Evolutionary conservation across 2,329 filamentous ascomycete species (phyloP).

Genomic region (Piedraia hortae): DNA sequence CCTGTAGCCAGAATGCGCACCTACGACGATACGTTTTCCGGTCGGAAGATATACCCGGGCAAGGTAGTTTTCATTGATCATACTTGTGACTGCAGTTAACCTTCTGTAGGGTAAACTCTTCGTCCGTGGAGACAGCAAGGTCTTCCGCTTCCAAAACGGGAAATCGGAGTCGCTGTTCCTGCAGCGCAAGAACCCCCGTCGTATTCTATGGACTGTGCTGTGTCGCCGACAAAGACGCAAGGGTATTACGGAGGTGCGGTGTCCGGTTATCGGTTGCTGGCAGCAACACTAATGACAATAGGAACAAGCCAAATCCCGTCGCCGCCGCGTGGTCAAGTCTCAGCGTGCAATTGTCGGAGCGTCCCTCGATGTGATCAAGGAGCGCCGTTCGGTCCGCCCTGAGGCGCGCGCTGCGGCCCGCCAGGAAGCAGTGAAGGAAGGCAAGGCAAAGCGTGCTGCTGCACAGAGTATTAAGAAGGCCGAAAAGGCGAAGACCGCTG

Average conservation of each 20-base stretch:
- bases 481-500: slow-evolving; percentile 89
- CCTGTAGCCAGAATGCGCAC: slow-evolving; percentile 40
- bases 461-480: slow-evolving; percentile 85
- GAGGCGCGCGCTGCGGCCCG: slow-evolving; percentile 87
- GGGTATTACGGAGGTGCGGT: slow-evolving; percentile 94
- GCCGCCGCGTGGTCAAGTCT: slow-evolving; percentile 89
- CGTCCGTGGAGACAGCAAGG: slow-evolving; percentile 98
- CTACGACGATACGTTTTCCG: slow-evolving; percentile 56
- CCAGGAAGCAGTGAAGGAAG: slow-evolving; percentile 73
- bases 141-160: slow-evolving; percentile 99
- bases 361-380: slow-evolving; percentile 98
- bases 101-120: slow-evolving; percentile 78
- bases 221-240: slow-evolving; percentile 99
- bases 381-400: slow-evolving; percentile 80
- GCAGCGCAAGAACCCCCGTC: slow-evolving; percentile 99
- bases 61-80: slow-evolving; percentile 41
- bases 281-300: slow-evolving; percentile 20
- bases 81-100: no score
- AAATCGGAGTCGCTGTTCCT: slow-evolving; percentile 99
- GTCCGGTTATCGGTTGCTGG: background rate
- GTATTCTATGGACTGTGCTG: slow-evolving; percentile 94
- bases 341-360: slow-evolving; percentile 98
- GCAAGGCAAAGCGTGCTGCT: slow-evolving; percentile 93
- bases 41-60: slow-evolving; percentile 54
- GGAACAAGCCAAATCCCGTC: slow-evolving; percentile 99